Conservation (phyloP, 1,284 basidiomycete species). For the Baeospora myosura region DNA sequence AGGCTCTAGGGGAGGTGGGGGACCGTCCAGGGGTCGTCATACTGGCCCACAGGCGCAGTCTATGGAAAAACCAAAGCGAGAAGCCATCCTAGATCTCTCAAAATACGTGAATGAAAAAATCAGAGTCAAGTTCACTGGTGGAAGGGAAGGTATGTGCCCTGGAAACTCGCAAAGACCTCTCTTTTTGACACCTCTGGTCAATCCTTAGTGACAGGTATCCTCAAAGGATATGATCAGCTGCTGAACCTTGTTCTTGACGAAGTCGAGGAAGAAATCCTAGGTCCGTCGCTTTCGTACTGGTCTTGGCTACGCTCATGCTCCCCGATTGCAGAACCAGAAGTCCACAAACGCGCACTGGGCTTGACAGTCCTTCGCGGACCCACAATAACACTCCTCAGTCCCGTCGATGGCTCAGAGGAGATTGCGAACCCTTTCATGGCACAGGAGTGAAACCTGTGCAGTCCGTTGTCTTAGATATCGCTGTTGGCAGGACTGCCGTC, state of each 20-base stretch:
- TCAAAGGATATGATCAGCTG: constrained; percentile 96
- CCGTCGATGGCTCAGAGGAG: constrained; percentile 88
- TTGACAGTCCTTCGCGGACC: constrained; percentile 87
- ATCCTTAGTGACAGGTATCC: constrained; percentile 72
- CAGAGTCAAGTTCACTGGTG: constrained; percentile 94
- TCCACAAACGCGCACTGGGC: constrained; percentile 64
- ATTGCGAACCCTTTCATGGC: constrained; percentile 77
- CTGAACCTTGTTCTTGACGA: constrained; percentile 94
- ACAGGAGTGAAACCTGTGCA: constrained; percentile 26
- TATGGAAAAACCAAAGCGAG: constrained; percentile 82
- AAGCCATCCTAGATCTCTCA: constrained; percentile 92
- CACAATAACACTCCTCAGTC: constrained; percentile 86
- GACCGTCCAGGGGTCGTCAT: constrained; percentile 34
- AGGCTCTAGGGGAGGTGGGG: constrained; percentile 34
- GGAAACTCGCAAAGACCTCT: no score
- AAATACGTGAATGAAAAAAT: constrained; percentile 92
- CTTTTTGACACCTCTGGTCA: constrained; percentile 2
- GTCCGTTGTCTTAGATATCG: background rate
- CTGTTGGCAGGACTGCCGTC: no score
- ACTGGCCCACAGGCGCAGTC: constrained; percentile 33
- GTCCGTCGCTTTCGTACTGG: constrained; percentile 32
- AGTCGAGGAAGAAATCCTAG: constrained; percentile 70
- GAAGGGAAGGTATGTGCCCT: constrained; percentile 72
- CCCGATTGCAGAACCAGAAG: constrained; percentile 49
- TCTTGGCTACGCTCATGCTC: constrained; percentile 7